Evolutionary conservation across 257 asterid species (phyloP).

Genomic region (Catharanthus roseus): DNA sequence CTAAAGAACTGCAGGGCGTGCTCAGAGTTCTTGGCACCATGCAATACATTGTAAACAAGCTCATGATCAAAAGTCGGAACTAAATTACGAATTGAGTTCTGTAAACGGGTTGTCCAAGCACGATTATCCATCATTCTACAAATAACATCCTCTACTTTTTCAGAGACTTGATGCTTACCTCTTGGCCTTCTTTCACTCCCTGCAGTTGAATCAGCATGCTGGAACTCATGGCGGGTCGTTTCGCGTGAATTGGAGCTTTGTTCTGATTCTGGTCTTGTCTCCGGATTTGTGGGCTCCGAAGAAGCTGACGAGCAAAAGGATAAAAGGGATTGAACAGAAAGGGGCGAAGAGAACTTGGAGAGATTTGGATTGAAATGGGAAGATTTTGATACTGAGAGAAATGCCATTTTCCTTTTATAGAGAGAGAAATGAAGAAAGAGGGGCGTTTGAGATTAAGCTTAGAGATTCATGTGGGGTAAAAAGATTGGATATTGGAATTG

Average conservation of each 20-base stretch:
- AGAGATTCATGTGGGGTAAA: neutral
- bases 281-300: constrained; percentile 20
- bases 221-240: constrained; percentile 6
- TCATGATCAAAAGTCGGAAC: constrained; percentile 71
- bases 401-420: constrained; percentile 34
- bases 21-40: constrained; percentile 54
- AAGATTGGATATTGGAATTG: neutral
- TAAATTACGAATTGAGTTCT: constrained; percentile 67
- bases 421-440: neutral
- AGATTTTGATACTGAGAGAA: constrained; percentile 35
- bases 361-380: constrained; percentile 28
- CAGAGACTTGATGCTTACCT: constrained; percentile 44
- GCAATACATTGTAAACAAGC: constrained; percentile 75
- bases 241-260: neutral
- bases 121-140: constrained; percentile 86
- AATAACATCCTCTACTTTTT: constrained; percentile 56
- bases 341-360: constrained; percentile 32
- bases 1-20: constrained; percentile 96
- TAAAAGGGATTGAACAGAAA: constrained; percentile 33
- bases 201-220: constrained; percentile 17
- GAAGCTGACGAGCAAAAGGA: constrained; percentile 34
- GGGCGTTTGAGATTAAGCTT: neutral
- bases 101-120: constrained; percentile 87
- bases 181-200: constrained; percentile 23
- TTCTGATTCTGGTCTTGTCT: neutral